Percentiles rank a stretch among this genome's conserved stretches.
Conservation (phyloP, 352 stramenopile species). For the Pythium volutum region DNA sequence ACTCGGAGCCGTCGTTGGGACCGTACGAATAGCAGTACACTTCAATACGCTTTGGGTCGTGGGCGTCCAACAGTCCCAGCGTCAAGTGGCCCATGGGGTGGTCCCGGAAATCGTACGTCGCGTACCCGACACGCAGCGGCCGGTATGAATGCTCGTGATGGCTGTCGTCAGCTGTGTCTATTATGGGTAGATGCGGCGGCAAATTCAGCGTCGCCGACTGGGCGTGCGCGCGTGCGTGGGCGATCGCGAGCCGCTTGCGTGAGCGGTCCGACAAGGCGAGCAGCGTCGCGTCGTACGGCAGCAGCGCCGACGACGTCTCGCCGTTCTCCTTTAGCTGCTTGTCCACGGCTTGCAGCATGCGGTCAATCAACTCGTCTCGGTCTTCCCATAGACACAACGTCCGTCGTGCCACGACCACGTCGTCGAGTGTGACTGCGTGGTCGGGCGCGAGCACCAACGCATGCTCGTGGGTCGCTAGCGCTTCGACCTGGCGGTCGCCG, state of each 20-base stretch:
- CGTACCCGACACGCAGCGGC: conserved; percentile 76
- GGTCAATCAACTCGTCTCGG: conserved; percentile 44
- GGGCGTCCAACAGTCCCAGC: conserved; percentile 73
- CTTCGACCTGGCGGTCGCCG: conserved; percentile 29
- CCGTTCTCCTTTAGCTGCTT: conserved; percentile 16
- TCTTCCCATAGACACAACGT: conserved; percentile 59
- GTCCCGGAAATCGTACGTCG: conserved; percentile 91
- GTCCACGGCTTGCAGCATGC: conserved; percentile 31
- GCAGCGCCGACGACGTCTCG: conserved; percentile 24
- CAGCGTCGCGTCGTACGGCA: conserved; percentile 76
- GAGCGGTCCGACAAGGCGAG: conserved; percentile 45
- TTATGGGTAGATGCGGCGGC: conserved; percentile 8
- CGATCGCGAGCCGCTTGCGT: conserved; percentile 44
- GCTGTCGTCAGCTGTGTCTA: neutral
- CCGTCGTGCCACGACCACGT: conserved; percentile 49
- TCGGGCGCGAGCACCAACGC: conserved; percentile 35
- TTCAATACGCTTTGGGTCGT: conserved; percentile 48
- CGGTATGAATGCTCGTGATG: conserved; percentile 2
- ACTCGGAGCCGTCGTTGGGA: conserved; percentile 60
- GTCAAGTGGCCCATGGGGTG: conserved; percentile 93
- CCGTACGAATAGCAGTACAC: conserved; percentile 84
- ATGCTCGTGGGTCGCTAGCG: conserved; percentile 41
- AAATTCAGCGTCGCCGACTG: conserved; percentile 41
- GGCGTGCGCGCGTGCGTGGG: conserved; percentile 27
- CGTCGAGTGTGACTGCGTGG: conserved; percentile 38